Evolutionary conservation across 371 early-diverging fungal species (phyloP), one percentile per base, ranked within the genome.

Genomic region (Apophysomyces variabilis): DNA sequence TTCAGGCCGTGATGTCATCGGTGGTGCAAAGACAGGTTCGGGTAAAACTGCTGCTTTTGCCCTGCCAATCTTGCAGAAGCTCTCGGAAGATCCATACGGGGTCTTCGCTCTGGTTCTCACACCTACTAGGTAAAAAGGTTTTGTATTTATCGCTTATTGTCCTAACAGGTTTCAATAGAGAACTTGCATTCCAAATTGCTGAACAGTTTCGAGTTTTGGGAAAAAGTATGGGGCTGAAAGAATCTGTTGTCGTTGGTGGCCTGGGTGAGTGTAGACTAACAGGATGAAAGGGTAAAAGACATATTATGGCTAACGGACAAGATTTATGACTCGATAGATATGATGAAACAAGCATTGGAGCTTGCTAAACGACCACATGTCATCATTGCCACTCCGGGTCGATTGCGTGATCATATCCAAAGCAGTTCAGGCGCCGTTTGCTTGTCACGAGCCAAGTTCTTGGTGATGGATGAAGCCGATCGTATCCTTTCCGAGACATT

Each of bases 11-110:
- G 95, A 98, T 75, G 89, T 97, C 7, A 95, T 99, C 67, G 99
- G 99, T 46, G 93, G 95, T 12, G 99, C 99, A 38, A 93, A 95
- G 67, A 99, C 99, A 0, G 99, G 99, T 64, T 92, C 93, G 1
- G 99, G 99, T 69, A 99, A 99, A 81, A 99, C 99, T 0, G 96
- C 99, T 8, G 98, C 99, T 0, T 99, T 99, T 86, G 96, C 99
- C 3, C 75, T 99, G 16, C 99, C 99, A 0, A 97, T 99, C 18
- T 82, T 99, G 58, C 96, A 99, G 72, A 90, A 90, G 76, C 84
- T 97, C 7, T 88, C 94, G 0, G 91, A 95, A 69, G 94, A 98
- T 66, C 97, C 97, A 9, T 97, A 88, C 67, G 98, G 98, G 32
- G 88, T 96, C 1, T 98, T 92, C 84, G 98, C 95, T 1, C 70